phyloP scores from a whole-genome alignment of 2,329 filamentous ascomycete genomes.

The Cylindrodendrum hubeiense region DNA sequence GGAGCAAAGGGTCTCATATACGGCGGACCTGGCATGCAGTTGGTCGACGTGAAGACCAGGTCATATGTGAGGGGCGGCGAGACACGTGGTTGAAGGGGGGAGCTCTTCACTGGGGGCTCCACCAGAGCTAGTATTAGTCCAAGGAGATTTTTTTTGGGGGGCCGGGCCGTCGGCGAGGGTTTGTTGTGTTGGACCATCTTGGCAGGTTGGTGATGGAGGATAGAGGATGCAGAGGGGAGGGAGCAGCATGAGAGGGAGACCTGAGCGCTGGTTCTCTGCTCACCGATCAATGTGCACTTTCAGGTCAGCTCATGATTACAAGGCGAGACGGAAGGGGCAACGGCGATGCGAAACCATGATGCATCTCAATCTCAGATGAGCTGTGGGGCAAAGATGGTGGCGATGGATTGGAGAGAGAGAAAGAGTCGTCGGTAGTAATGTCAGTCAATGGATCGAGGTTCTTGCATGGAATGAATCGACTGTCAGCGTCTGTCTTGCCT shows the following conservation, averaged over 20 bases:
- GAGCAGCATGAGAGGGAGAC: not conserved
- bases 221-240: not conserved
- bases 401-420: not conserved
- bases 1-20: not conserved
- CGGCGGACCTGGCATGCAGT: not conserved
- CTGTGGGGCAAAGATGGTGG: not conserved
- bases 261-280: not conserved
- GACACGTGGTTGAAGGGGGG: constrained; percentile 20
- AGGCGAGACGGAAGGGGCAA: not conserved
- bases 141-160: not conserved
- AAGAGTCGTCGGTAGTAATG: no score
- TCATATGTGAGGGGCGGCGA: not conserved
- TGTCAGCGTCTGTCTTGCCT: not conserved
- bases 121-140: not conserved
- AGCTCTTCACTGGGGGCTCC: not conserved
- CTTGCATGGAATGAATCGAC: not conserved
- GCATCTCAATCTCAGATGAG: not conserved
- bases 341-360: not conserved
- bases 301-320: not conserved
- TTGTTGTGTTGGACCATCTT: not conserved
- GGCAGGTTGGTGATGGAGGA: not conserved
- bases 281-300: not conserved
- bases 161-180: not conserved
- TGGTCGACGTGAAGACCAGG: not conserved
- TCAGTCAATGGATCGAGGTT: no score